phyloP scores from a whole-genome alignment of 305 asterid genomes.

The Euphrasia arctica region DNA sequence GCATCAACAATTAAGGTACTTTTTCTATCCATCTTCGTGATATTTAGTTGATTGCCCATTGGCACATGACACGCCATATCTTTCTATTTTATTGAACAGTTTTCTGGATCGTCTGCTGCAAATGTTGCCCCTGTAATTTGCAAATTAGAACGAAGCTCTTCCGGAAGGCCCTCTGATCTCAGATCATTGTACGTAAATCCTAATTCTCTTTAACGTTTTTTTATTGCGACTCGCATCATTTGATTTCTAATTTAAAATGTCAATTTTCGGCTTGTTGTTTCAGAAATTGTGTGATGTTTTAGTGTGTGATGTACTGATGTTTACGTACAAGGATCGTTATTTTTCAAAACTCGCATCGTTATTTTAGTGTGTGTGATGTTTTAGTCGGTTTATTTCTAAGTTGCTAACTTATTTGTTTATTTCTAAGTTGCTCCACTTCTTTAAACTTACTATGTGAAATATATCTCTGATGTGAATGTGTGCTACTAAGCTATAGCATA shows the following conservation, averaged over 20 bases:
- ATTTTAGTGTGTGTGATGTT: not conserved
- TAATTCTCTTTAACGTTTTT: conserved; percentile 14
- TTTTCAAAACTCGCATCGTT: no score
- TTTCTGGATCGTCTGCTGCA: conserved; percentile 69
- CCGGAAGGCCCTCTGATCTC: conserved; percentile 72
- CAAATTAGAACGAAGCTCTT: conserved; percentile 96
- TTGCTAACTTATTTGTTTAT: no score
- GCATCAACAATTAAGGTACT: conserved; percentile 76
- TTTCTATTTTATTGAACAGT: conserved; percentile 46
- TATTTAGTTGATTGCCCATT: conserved; percentile 19
- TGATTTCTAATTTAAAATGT: not conserved
- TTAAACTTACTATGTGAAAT: conserved; percentile 32
- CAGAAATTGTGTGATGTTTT: conserved; percentile 42
- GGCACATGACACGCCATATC: conserved; percentile 12
- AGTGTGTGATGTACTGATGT: conserved; percentile 12
- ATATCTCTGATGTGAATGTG: no score
- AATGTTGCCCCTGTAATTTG: conserved; percentile 72
- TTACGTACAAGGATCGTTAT: no score
- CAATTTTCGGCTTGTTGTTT: conserved; percentile 25
- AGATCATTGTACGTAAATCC: conserved; percentile 62
- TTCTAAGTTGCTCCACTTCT: conserved; percentile 78
- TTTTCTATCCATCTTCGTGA: conserved; percentile 23
- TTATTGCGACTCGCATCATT: not conserved
- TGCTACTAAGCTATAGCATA: no score
- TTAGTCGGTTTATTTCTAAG: conserved; percentile 21